Evolutionary conservation across 1,139 yeast genomes (phyloP).

Genomic region (Suhomyces atakaporum): DNA sequence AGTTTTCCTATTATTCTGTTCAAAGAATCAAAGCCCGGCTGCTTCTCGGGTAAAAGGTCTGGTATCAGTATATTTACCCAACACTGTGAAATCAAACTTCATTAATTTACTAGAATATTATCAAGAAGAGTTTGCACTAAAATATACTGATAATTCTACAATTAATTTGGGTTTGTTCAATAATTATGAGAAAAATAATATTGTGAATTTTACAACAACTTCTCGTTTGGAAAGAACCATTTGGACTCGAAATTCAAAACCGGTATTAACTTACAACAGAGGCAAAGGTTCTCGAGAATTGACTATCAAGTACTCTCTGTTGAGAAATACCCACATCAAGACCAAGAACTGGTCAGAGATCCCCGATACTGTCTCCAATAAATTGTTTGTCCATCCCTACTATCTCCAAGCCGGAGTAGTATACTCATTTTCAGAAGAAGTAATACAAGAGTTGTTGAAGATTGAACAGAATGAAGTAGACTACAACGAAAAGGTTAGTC

Average conservation of each 20-base stretch:
- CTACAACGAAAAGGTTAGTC: constrained; percentile 8
- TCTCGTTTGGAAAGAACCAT: constrained; percentile 10
- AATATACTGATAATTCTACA: constrained; percentile 9
- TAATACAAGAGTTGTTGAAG: constrained; percentile 7
- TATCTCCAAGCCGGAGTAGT: constrained; percentile 6
- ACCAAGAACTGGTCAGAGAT: constrained; percentile 8
- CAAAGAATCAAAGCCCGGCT: too few relatives aligned
- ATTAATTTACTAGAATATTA: constrained; percentile 10
- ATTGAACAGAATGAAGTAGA: constrained; percentile 5
- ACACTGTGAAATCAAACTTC: neutral
- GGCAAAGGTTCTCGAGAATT: constrained; percentile 3
- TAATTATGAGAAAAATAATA: neutral
- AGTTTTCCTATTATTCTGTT: constrained; percentile 7
- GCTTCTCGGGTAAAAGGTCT: constrained; percentile 1
- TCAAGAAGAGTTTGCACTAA: constrained; percentile 11
- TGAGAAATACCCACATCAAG: constrained; percentile 2
- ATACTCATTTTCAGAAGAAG: constrained; percentile 14
- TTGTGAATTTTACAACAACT: constrained; percentile 7
- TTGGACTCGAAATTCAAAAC: constrained; percentile 8
- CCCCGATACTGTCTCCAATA: constrained; percentile 10
- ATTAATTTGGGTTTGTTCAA: neutral
- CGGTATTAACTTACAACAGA: constrained; percentile 5
- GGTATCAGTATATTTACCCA: constrained; percentile 9
- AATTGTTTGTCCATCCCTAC: constrained; percentile 14
- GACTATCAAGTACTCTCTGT: constrained; percentile 10